Conservation (phyloP, 2,329 filamentous ascomycete genomes). For the Lizonia empirigonia region DNA sequence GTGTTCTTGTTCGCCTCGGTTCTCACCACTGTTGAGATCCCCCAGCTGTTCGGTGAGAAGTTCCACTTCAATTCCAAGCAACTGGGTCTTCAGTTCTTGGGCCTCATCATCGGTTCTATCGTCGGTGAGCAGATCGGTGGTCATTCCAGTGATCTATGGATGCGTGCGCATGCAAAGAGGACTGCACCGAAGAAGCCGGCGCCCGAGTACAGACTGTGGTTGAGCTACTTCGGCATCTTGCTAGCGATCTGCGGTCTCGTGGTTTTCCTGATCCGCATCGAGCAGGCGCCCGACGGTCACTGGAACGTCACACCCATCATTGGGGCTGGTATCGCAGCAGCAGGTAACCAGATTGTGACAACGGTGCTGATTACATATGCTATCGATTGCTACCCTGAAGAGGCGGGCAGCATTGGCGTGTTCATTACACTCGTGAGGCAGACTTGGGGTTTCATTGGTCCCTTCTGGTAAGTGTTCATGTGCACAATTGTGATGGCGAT, state of each 20-base stretch:
- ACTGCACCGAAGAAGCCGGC: slow-evolving; percentile 50
- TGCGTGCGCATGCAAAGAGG: slow-evolving; percentile 50
- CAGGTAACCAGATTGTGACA: slow-evolving; percentile 66
- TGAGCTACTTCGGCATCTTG: slow-evolving; percentile 60
- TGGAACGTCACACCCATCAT: slow-evolving; percentile 65
- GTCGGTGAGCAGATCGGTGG: slow-evolving; percentile 65
- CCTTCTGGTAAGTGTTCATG: slow-evolving; percentile 42
- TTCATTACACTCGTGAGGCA: slow-evolving; percentile 64
- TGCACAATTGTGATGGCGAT: too few relatives aligned
- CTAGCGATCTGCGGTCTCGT: slow-evolving; percentile 60
- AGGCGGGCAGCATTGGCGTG: slow-evolving; percentile 61
- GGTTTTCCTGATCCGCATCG: slow-evolving; percentile 60
- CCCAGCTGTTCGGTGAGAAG: slow-evolving; percentile 61
- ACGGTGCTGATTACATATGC: slow-evolving; percentile 66
- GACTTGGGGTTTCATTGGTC: slow-evolving; percentile 51
- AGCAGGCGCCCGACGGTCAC: slow-evolving; percentile 50
- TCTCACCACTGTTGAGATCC: slow-evolving; percentile 63
- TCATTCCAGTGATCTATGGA: slow-evolving; percentile 60
- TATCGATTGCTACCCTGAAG: slow-evolving; percentile 61
- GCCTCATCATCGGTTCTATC: slow-evolving; percentile 62
- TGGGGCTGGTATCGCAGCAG: slow-evolving; percentile 57
- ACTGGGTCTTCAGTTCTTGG: slow-evolving; percentile 63
- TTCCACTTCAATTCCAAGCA: slow-evolving; percentile 64
- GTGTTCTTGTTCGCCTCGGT: slow-evolving; percentile 62
- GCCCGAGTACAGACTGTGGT: slow-evolving; percentile 63